Evolutionary conservation across 352 stramenopile species (phyloP).

Genomic region (Vaucheria bursata): DNA sequence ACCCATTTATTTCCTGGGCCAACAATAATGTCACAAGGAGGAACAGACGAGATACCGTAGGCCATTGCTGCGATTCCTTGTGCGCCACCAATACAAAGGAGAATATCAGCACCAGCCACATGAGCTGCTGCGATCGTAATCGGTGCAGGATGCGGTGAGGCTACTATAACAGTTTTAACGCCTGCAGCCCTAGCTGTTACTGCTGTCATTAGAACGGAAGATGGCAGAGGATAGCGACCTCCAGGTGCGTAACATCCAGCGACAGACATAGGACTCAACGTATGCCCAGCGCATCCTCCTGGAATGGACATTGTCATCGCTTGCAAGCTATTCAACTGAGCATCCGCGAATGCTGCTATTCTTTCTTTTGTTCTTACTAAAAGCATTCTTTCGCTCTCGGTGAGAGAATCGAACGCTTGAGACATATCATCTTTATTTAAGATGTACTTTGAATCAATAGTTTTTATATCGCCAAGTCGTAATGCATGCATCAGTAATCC

Average conservation of each 20-base stretch:
- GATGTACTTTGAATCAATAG: constrained; percentile 33
- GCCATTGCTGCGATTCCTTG: constrained; percentile 91
- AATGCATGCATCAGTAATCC: constrained; percentile 50
- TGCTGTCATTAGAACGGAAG: constrained; percentile 90
- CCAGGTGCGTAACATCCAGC: constrained; percentile 94
- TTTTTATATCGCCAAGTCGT: constrained; percentile 52
- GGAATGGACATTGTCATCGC: constrained; percentile 82
- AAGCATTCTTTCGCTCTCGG: constrained; percentile 60
- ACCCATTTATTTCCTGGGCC: constrained; percentile 98
- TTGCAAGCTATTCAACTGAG: constrained; percentile 74
- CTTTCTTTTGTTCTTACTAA: constrained; percentile 64
- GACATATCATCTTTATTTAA: constrained; percentile 61
- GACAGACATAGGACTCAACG: constrained; percentile 65
- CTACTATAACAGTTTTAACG: constrained; percentile 70
- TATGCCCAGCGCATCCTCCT: constrained; percentile 84
- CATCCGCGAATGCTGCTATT: constrained; percentile 81
- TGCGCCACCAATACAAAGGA: constrained; percentile 64
- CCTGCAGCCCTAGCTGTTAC: constrained; percentile 45
- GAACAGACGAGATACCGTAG: constrained; percentile 73
- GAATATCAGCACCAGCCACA: constrained; percentile 75
- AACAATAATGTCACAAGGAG: constrained; percentile 92
- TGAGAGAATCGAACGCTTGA: constrained; percentile 63
- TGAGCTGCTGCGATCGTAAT: constrained; percentile 88
- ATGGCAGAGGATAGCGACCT: constrained; percentile 90
- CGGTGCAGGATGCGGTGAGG: constrained; percentile 74